phyloP scores from a whole-genome alignment of 164 flowering plant species.

The Kalanchoe fedtschenkoi region DNA sequence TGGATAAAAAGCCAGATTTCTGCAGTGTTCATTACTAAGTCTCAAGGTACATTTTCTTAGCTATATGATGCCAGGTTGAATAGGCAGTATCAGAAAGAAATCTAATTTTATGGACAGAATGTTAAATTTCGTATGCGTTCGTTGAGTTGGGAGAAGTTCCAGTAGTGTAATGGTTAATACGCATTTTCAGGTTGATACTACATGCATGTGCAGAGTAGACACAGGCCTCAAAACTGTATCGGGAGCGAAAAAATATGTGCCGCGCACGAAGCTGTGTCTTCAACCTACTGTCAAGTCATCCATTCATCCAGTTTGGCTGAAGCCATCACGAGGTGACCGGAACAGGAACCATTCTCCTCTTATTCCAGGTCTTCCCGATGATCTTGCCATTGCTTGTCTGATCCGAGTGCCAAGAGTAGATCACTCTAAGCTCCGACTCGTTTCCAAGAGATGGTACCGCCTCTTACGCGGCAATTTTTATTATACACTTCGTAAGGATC shows the following conservation, averaged over 20 bases:
- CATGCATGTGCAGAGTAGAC: slow-evolving; percentile 76
- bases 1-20: too few species aligned
- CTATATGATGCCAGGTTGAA: too few species aligned
- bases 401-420: slow-evolving; percentile 67
- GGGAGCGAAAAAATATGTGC: slow-evolving; percentile 70
- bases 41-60: too few species aligned
- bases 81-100: too few species aligned
- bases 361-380: slow-evolving; percentile 91
- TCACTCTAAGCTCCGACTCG: slow-evolving; percentile 66
- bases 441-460: slow-evolving; percentile 83
- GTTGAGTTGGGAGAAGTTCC: not conserved
- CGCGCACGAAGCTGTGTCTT: slow-evolving; percentile 64
- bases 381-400: slow-evolving; percentile 86
- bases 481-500: slow-evolving; percentile 63
- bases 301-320: slow-evolving; percentile 53
- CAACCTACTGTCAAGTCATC: slow-evolving; percentile 68
- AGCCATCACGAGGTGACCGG: slow-evolving; percentile 39
- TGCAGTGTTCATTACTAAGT: too few species aligned
- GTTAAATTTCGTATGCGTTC: not conserved
- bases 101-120: too few species aligned
- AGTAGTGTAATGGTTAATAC: not conserved
- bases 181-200: slow-evolving; percentile 58
- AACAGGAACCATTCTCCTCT: slow-evolving; percentile 56
- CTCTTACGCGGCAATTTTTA: slow-evolving; percentile 68
- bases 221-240: slow-evolving; percentile 72